Evolutionary conservation across 2,329 filamentous ascomycete species (phyloP).

Genomic region (Gyromitra esculenta): DNA sequence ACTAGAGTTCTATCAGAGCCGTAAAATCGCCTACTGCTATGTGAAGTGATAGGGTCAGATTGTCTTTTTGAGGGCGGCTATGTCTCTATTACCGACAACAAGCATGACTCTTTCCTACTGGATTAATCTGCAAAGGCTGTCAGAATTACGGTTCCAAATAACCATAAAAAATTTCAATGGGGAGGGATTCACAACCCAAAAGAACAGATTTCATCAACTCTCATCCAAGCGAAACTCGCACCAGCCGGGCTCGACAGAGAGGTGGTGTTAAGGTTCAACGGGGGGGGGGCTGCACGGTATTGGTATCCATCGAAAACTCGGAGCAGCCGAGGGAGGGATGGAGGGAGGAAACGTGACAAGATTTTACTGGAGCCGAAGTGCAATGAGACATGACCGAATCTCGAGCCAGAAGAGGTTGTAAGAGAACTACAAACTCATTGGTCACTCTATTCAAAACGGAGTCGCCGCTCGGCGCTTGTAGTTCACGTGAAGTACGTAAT

Average conservation of each 20-base stretch:
- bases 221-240: neutral
- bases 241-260: neutral
- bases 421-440: neutral
- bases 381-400: no score
- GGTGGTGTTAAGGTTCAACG: neutral
- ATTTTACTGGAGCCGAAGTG: neutral
- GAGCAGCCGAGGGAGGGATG: neutral
- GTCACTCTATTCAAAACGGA: neutral
- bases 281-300: neutral
- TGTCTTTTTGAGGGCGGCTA: no score
- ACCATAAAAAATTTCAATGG: neutral
- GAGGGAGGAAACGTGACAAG: neutral
- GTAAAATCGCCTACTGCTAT: no score
- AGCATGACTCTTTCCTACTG: no score
- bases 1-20: no score
- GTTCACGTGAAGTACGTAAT: neutral
- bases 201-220: neutral
- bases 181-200: neutral
- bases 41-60: no score
- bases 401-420: neutral
- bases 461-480: neutral
- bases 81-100: no score
- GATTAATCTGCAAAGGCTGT: neutral
- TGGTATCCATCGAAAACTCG: neutral
- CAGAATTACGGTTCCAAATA: neutral